Evolutionary conservation across 2,329 filamentous ascomycete species (phyloP), one percentile per base, ranked within the genome.

Genomic region (Xylariaceae sp.): DNA sequence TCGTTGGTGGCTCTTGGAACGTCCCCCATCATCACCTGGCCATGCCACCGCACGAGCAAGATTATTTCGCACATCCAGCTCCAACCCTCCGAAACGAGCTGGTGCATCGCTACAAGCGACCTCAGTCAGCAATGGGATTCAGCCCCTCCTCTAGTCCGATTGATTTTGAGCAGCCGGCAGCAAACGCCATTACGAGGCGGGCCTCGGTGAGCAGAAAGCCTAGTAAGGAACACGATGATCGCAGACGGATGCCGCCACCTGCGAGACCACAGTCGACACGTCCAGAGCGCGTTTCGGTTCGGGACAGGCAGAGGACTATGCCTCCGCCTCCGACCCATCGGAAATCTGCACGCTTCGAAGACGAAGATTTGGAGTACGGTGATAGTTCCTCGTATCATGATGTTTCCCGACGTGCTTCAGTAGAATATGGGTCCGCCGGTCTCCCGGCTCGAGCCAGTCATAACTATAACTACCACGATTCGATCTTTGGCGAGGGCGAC

Each of bases 191-290:
- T 2, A 36, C 59, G 4, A 65, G 72, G 19, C 68, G 70, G 17
- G 49, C 66, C n/a, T 76, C 74, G 1, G 54, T 63, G 26, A 61
- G 61, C 11, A 67, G 60, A 53, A 63, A 56, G 37, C 26, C 33
- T 28, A 49, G 54, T 48, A 70, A 66, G 1, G 54, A 62, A 4
- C 66, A 72, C 0, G 69, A 76, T 2, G 72, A 74, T 38, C 64
- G 68, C 24, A 60, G 53, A 37, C 62, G 64, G 22, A 75, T 76
- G 73, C 74, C 75, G 17, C 73, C 74, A 9, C 73, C 73, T 3
- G 58, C 61, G 9, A 61, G 71, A 12, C 68, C 66, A 8, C 55
- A 53, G 37, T 62, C 56, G 34, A 62, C 56, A 26, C 60, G 55
- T 24, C 65, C 43, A 43, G 53, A 52, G 39, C 59, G 48, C 45